phyloP scores from a whole-genome alignment of 768 basidiomycete species.

The Calocybe cyanea region DNA sequence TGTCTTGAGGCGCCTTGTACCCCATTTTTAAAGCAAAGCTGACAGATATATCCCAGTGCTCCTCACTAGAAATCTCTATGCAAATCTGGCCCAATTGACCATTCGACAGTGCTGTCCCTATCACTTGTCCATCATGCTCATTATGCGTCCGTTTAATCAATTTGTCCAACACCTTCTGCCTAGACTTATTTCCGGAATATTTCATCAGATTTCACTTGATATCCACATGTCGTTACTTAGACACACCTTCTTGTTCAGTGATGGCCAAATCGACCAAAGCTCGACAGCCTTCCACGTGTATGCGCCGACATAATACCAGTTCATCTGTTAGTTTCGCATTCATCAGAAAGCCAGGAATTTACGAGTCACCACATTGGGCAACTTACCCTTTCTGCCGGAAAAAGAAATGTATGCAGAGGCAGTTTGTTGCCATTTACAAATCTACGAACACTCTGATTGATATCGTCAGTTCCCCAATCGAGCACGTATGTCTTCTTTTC shows the following conservation, averaged over 20 bases:
- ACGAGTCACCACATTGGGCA: background rate
- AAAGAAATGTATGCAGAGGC: constrained; percentile 49
- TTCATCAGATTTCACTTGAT: background rate
- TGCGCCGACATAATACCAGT: constrained; percentile 52
- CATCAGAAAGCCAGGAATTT: background rate
- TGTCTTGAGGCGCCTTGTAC: constrained; percentile 1
- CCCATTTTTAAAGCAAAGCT: constrained; percentile 15
- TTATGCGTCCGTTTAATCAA: constrained; percentile 32
- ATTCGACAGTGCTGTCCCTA: constrained; percentile 33
- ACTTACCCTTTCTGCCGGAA: constrained; percentile 40
- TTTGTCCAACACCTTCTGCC: constrained; percentile 29
- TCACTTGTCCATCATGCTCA: constrained; percentile 26
- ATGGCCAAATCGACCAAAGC: constrained; percentile 34
- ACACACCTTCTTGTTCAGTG: constrained; percentile 32
- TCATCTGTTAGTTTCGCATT: constrained; percentile 26
- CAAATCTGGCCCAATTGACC: constrained; percentile 41
- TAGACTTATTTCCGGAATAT: constrained; percentile 23
- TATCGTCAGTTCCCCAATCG: constrained; percentile 44
- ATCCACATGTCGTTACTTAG: background rate
- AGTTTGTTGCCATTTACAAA: constrained; percentile 25
- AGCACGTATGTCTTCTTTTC: constrained; percentile 37
- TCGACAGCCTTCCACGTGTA: constrained; percentile 36
- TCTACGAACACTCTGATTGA: constrained; percentile 26
- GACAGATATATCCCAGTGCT: constrained; percentile 9
- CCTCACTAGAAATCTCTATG: constrained; percentile 16